Conservation (phyloP, 1,284 basidiomycete genomes). For the Peniophora sp. region DNA sequence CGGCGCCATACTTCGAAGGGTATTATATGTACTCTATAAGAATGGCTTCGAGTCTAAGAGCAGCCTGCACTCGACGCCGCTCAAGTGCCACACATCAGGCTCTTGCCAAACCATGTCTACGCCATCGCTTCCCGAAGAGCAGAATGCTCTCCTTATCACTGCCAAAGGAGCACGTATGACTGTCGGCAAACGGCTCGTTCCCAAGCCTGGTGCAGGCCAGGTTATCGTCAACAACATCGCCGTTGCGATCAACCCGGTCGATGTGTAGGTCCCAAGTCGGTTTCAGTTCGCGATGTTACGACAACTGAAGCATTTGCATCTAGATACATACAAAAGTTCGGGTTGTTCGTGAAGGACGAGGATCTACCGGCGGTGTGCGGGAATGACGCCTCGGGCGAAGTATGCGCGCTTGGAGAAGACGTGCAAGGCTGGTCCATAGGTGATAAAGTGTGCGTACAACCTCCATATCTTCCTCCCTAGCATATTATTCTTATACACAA, state of each 20-base stretch:
- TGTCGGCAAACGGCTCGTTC: slow-evolving; percentile 11
- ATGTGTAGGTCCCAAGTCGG: slow-evolving; percentile 8
- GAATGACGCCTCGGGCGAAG: slow-evolving; percentile 40
- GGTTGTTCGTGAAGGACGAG: slow-evolving; percentile 1
- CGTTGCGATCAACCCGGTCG: slow-evolving; percentile 27
- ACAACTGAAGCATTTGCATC: too few species aligned
- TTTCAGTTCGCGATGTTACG: too few species aligned
- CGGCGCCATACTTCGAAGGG: too few species aligned
- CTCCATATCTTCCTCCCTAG: background rate
- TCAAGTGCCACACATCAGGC: too few species aligned
- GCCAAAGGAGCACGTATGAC: slow-evolving; percentile 6
- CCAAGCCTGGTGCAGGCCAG: slow-evolving; percentile 18
- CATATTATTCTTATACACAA: background rate
- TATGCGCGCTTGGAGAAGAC: slow-evolving; percentile 36
- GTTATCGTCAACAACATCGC: slow-evolving; percentile 26
- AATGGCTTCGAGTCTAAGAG: too few species aligned
- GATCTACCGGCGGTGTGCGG: slow-evolving; percentile 30
- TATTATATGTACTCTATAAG: too few species aligned
- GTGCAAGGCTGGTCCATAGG: slow-evolving; percentile 30
- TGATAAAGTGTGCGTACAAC: slow-evolving; percentile 35
- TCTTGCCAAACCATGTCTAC: too few species aligned
- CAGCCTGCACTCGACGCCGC: too few species aligned
- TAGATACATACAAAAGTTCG: slow-evolving; percentile 27
- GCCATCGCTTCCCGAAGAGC: background rate
- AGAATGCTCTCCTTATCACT: slow-evolving; percentile 18